phyloP scores from a whole-genome alignment of 2,329 filamentous ascomycete genomes.

The Penicillium sp. region DNA sequence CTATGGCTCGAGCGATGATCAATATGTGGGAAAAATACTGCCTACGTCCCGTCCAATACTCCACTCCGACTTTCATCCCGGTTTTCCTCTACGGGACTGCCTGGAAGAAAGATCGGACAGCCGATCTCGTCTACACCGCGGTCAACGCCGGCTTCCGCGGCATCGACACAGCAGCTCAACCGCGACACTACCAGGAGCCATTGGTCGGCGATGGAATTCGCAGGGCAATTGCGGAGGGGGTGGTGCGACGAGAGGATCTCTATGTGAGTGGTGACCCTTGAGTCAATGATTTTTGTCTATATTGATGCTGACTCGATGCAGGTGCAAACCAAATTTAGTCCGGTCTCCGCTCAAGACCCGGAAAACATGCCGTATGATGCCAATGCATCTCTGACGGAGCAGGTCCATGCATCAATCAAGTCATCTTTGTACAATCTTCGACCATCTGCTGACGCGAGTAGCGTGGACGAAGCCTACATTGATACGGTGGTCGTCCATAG shows the following conservation, averaged over 20 bases:
- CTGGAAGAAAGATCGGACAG: constrained; percentile 75
- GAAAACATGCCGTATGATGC: constrained; percentile 64
- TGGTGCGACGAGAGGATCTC: constrained; percentile 60
- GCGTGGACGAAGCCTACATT: constrained; percentile 51
- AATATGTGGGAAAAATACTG: constrained; percentile 34
- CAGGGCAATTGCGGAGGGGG: constrained; percentile 59
- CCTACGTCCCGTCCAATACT: constrained; percentile 27
- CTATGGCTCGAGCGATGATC: constrained; percentile 23
- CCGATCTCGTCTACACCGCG: constrained; percentile 67
- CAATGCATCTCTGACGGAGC: constrained; percentile 57
- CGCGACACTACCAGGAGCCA: constrained; percentile 73
- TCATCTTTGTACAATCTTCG: constrained; percentile 66
- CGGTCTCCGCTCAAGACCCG: constrained; percentile 61
- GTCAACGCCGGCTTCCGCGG: constrained; percentile 68
- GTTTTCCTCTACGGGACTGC: constrained; percentile 74
- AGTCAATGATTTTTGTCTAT: background rate
- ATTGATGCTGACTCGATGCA: constrained; percentile 28
- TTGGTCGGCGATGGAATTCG: constrained; percentile 68
- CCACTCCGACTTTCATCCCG: constrained; percentile 34
- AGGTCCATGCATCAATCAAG: constrained; percentile 66
- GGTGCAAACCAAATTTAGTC: constrained; percentile 84
- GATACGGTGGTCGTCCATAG: constrained; percentile 62
- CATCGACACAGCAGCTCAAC: constrained; percentile 77
- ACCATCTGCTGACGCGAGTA: constrained; percentile 20
- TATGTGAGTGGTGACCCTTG: constrained; percentile 55